These are phyloP conservation scores for Protea cynaroides DNA, from an alignment of 164 flowering plant species.

Conservation along the genomic window DNA sequence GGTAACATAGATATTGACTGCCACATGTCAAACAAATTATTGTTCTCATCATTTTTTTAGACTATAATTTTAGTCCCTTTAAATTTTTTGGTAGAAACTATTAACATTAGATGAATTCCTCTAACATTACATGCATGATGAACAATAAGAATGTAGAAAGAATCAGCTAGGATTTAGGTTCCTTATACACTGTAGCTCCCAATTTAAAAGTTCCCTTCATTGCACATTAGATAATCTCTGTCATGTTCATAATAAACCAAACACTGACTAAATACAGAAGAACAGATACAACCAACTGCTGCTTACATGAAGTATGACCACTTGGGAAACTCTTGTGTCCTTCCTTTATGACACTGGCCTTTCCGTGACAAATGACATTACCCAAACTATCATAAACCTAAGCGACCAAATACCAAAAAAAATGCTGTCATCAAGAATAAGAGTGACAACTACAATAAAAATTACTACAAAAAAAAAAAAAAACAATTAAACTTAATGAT, in stretches of 20 bases:
- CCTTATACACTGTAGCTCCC: too few species aligned
- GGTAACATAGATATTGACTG: neutral
- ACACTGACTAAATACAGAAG: neutral
- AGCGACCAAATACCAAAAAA: neutral
- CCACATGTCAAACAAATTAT: neutral
- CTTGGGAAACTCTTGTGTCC: constrained; percentile 92
- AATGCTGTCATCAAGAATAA: neutral
- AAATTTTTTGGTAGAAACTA: neutral
- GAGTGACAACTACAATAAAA: neutral
- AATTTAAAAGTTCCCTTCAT: neutral
- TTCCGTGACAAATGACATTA: constrained; percentile 66
- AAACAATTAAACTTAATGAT: neutral
- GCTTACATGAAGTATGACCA: constrained; percentile 82
- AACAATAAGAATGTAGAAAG: neutral
- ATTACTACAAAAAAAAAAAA: neutral
- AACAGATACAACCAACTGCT: neutral
- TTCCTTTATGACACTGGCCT: constrained; percentile 54
- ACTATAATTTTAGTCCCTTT: neutral
- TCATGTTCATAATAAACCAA: neutral
- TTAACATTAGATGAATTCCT: neutral
- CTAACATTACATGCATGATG: neutral
- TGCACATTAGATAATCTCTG: neutral
- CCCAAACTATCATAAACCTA: constrained; percentile 57
- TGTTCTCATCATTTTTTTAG: neutral
- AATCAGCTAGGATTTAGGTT: neutral